Evolutionary conservation across 129 eudicot species (phyloP).

Genomic region (Gnaphalium uliginosum): DNA sequence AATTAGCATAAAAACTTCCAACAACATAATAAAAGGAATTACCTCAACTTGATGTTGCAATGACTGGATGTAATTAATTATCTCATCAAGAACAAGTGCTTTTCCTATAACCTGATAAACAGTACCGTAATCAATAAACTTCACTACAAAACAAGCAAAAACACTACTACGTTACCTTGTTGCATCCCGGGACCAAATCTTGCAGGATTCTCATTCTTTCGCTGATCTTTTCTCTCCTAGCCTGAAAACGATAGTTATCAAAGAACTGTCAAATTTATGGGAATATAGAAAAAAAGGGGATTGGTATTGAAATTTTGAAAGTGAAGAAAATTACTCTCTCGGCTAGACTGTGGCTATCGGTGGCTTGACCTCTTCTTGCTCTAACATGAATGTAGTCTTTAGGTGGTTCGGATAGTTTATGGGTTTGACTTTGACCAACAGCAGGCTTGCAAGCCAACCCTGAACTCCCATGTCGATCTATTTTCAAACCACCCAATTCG

Average conservation of each 20-base stretch:
- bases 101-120: slow-evolving; percentile 80
- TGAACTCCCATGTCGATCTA: slow-evolving; percentile 55
- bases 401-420: slow-evolving; percentile 53
- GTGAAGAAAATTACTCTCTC: slow-evolving; percentile 63
- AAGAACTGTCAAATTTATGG: neutral
- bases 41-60: slow-evolving; percentile 97
- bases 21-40: slow-evolving; percentile 17
- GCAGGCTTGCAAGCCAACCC: slow-evolving; percentile 44
- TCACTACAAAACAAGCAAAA: neutral
- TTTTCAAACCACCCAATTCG: slow-evolving; percentile 44
- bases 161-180: slow-evolving; percentile 53
- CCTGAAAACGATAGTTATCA: slow-evolving; percentile 37
- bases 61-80: slow-evolving; percentile 88
- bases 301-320: neutral
- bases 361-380: slow-evolving; percentile 99
- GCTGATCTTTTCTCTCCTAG: slow-evolving; percentile 82
- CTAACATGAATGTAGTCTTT: slow-evolving; percentile 94
- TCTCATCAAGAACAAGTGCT: slow-evolving; percentile 96
- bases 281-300: slow-evolving; percentile 8
- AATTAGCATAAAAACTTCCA: neutral
- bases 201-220: slow-evolving; percentile 94
- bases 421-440: slow-evolving; percentile 37
- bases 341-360: slow-evolving; percentile 96
- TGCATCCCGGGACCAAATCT: slow-evolving; percentile 98
- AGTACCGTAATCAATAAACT: slow-evolving; percentile 18